Evolutionary conservation across 148 eudicot genomes (phyloP).

Genomic region (Rhododendron williamsianum): DNA sequence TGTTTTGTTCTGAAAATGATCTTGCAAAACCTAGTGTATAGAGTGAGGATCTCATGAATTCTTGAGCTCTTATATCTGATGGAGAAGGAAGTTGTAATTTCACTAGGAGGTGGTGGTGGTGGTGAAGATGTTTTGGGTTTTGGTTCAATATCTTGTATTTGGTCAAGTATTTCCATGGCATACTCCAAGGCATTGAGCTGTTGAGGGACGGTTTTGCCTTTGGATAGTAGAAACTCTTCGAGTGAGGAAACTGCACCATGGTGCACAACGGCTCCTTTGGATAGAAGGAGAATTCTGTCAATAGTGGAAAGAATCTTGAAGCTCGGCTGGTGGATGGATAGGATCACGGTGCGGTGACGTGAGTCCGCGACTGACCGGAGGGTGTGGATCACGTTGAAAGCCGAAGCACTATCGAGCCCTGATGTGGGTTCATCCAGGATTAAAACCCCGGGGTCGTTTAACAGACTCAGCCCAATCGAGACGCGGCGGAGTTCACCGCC

Average conservation of each 20-base stretch:
- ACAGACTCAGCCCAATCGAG: conserved; percentile 71
- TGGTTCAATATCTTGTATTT: conserved; percentile 26
- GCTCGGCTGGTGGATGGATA: conserved; percentile 87
- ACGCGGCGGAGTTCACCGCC: conserved; percentile 88
- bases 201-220: conserved; percentile 70
- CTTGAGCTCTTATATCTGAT: conserved; percentile 72
- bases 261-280: conserved; percentile 72
- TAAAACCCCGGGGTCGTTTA: conserved; percentile 71
- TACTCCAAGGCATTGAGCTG: conserved; percentile 85
- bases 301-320: conserved; percentile 76
- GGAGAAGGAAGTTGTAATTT: neutral
- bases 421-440: conserved; percentile 92
- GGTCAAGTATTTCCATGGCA: conserved; percentile 75
- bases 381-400: conserved; percentile 63
- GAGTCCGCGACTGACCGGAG: conserved; percentile 43
- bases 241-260: conserved; percentile 74
- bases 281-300: conserved; percentile 56
- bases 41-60: conserved; percentile 55
- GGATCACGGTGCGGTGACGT: conserved; percentile 51
- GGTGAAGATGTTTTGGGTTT: neutral
- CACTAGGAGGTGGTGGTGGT: conserved; percentile 7
- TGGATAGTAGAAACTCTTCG: conserved; percentile 34
- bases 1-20: conserved; percentile 85
- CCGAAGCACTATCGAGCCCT: conserved; percentile 76
- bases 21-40: conserved; percentile 64